Evolutionary conservation across 805 yeast species (phyloP).

Genomic region (Grigorovia transvaalensis): DNA sequence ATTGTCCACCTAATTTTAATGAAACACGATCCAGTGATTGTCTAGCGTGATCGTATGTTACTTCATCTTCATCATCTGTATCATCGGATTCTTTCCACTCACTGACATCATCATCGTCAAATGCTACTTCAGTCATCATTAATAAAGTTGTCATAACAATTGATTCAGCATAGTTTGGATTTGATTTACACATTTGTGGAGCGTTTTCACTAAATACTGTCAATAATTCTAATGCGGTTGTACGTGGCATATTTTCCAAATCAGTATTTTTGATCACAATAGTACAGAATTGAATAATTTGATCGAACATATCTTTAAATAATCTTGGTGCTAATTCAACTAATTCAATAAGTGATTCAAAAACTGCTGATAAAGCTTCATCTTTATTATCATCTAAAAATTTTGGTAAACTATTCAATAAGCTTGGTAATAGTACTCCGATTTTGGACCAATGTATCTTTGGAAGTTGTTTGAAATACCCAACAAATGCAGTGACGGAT

Average conservation of each 20-base stretch:
- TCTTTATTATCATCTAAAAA: conserved; percentile 72
- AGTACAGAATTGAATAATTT: conserved; percentile 79
- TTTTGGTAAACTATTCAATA: conserved; percentile 80
- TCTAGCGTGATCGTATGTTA: conserved; percentile 83
- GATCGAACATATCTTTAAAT: conserved; percentile 83
- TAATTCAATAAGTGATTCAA: conserved; percentile 80
- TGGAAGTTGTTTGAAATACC: conserved; percentile 75
- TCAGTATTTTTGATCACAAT: conserved; percentile 73
- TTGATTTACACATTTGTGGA: conserved; percentile 87
- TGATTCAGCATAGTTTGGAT: conserved; percentile 57
- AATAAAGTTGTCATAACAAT: conserved; percentile 65
- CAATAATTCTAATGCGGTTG: conserved; percentile 78
- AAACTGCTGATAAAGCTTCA: conserved; percentile 71
- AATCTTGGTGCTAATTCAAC: conserved; percentile 91
- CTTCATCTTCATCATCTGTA: conserved; percentile 73
- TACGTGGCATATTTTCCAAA: conserved; percentile 66
- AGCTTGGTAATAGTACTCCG: conserved; percentile 69
- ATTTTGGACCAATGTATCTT: conserved; percentile 68
- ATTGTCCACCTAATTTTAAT: conserved; percentile 70
- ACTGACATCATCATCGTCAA: conserved; percentile 75
- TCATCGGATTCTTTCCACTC: conserved; percentile 83
- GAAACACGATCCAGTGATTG: conserved; percentile 90
- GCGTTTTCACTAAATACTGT: conserved; percentile 89
- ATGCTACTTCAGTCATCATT: conserved; percentile 87
- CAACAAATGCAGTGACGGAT: conserved; percentile 85